phyloP scores from a whole-genome alignment of 2,329 filamentous ascomycete species.

The Arthrobotrys sphaeroides region DNA sequence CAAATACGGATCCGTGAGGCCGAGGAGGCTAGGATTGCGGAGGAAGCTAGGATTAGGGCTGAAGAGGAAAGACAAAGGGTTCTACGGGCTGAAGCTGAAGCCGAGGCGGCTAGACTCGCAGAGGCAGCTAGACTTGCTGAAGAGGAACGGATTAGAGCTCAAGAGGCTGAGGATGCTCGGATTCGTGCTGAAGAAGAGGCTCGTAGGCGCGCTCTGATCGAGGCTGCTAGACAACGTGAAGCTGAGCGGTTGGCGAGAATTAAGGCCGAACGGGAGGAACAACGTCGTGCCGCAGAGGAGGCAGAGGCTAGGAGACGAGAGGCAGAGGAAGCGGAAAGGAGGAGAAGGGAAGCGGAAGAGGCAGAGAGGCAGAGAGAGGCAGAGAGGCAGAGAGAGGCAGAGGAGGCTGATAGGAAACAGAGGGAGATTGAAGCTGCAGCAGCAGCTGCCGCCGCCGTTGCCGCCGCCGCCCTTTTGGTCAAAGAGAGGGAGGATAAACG shows the following conservation, averaged over 20 bases:
- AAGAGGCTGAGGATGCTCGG: neutral
- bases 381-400: too few species aligned
- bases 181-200: conserved; percentile 43
- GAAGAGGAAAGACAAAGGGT: conserved; percentile 18
- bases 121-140: conserved; percentile 29
- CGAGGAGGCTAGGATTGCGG: conserved; percentile 24
- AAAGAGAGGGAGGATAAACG: conserved; percentile 40
- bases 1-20: conserved; percentile 9
- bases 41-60: conserved; percentile 23
- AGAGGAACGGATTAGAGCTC: conserved; percentile 11
- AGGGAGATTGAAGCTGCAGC: conserved; percentile 31
- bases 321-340: conserved; percentile 1
- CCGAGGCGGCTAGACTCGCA: neutral
- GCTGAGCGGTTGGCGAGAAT: conserved; percentile 22
- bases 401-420: conserved; percentile 14
- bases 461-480: conserved; percentile 18
- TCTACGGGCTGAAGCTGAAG: neutral
- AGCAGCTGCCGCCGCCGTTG: conserved; percentile 18
- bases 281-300: conserved; percentile 23
- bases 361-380: too few species aligned
- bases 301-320: conserved; percentile 1
- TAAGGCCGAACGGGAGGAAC: conserved; percentile 24
- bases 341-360: neutral
- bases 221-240: conserved; percentile 45
- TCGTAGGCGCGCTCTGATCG: conserved; percentile 22